phyloP scores from a whole-genome alignment of 768 basidiomycete genomes.

The Boletus vinaceobasis region DNA sequence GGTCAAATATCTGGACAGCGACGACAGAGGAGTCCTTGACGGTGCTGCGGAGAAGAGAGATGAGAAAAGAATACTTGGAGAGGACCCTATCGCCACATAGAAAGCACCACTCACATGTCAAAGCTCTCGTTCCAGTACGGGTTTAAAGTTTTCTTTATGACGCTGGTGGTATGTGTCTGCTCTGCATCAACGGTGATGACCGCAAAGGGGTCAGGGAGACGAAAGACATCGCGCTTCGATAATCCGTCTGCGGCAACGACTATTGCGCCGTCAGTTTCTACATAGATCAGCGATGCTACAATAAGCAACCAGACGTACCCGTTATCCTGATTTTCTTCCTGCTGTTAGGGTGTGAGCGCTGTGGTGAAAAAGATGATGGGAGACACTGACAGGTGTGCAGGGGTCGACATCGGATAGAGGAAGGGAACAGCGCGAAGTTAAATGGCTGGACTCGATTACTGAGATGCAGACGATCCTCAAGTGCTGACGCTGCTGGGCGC shows the following conservation, averaged over 20 bases:
- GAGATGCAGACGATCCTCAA: neutral
- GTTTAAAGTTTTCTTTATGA: slow-evolving; percentile 93
- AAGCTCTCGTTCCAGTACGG: slow-evolving; percentile 99
- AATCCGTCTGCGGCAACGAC: slow-evolving; percentile 95
- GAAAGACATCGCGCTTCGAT: slow-evolving; percentile 92
- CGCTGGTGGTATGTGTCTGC: slow-evolving; percentile 94
- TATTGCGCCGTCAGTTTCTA: slow-evolving; percentile 30
- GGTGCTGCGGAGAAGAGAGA: slow-evolving; percentile 46
- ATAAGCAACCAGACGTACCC: slow-evolving; percentile 40
- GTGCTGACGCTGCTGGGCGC: slow-evolving; percentile 4
- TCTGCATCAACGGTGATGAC: slow-evolving; percentile 98
- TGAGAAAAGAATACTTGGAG: slow-evolving; percentile 1
- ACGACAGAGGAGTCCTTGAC: slow-evolving; percentile 98
- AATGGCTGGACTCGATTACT: neutral
- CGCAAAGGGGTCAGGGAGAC: slow-evolving; percentile 96
- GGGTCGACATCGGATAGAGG: slow-evolving; percentile 24
- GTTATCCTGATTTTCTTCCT: slow-evolving; percentile 79
- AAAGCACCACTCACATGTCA: slow-evolving; percentile 68
- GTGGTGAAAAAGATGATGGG: neutral
- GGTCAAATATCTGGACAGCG: slow-evolving; percentile 98
- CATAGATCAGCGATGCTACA: neutral
- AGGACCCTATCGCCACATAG: neutral
- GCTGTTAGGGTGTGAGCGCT: slow-evolving; percentile 26
- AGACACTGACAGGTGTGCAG: slow-evolving; percentile 27
- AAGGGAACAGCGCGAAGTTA: neutral